phyloP scores from a whole-genome alignment of 2,329 filamentous ascomycete species.

The Xylaria sp. region DNA sequence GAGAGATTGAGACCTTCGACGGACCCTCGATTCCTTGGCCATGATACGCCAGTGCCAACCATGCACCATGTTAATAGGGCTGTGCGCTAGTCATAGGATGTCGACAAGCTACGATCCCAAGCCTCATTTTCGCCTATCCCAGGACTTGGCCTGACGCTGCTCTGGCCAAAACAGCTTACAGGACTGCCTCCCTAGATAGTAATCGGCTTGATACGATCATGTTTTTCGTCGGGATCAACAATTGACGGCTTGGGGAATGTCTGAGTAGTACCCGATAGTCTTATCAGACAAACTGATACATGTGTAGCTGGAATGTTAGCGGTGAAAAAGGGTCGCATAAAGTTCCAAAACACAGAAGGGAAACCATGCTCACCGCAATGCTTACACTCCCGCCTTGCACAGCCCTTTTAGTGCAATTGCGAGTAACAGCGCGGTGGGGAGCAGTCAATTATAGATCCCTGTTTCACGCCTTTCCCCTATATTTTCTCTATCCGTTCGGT shows the following conservation, averaged over 20 bases:
- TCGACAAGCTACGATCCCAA: neutral
- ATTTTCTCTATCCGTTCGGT: no score
- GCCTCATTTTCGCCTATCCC: neutral
- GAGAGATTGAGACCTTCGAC: no score
- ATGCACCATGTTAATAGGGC: neutral
- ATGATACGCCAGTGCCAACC: neutral
- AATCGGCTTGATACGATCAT: neutral
- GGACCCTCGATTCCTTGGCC: no score
- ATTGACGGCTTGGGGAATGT: neutral
- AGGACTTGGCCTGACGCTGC: neutral
- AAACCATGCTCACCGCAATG: neutral
- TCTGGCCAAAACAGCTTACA: neutral
- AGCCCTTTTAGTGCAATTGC: no score
- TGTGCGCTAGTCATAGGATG: neutral
- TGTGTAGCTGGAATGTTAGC: neutral
- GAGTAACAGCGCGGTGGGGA: slow-evolving; percentile 4
- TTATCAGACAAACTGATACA: neutral
- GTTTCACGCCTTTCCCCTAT: neutral
- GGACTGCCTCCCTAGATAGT: neutral
- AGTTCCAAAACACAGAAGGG: neutral
- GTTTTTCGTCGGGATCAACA: neutral
- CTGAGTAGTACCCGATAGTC: neutral
- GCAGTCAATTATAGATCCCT: slow-evolving; percentile 8
- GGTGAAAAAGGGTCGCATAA: neutral
- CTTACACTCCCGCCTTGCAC: neutral